A percentile compares a stretch with the other conserved stretches of the same genome.
Evolutionary conservation across 495 filamentous ascomycete genomes (phyloP).

Genomic region (Podospora comata): DNA sequence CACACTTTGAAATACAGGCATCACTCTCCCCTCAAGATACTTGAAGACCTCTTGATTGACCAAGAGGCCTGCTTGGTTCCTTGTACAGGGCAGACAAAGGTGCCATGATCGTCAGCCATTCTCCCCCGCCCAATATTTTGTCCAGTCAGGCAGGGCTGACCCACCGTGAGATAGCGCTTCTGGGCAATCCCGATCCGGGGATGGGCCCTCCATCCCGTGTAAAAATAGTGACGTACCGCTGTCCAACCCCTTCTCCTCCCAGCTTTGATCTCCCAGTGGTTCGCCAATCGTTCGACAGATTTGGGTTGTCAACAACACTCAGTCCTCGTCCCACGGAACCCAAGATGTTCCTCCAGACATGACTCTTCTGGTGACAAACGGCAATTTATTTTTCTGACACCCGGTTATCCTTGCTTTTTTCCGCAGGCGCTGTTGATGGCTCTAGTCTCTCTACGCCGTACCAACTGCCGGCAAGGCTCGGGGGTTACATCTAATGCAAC

Average conservation of each 20-base stretch:
- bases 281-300: background rate
- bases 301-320: background rate
- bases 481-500: background rate
- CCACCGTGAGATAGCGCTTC: conserved; percentile 2
- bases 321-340: background rate
- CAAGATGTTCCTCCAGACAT: background rate
- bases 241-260: background rate
- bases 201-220: background rate
- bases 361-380: background rate
- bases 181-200: background rate
- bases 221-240: conserved; percentile 5
- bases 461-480: background rate
- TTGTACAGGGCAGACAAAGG: no score
- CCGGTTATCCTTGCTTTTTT: background rate
- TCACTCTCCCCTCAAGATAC: no score
- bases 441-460: background rate
- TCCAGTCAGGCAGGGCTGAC: background rate
- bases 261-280: background rate
- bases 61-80: no score
- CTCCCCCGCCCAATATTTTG: background rate
- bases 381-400: background rate
- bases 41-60: no score
- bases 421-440: background rate
- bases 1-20: no score
- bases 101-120: no score